Evolutionary conservation across 257 asterid genomes (phyloP), one percentile per base, ranked within the genome.

Genomic region (Plantago major): DNA sequence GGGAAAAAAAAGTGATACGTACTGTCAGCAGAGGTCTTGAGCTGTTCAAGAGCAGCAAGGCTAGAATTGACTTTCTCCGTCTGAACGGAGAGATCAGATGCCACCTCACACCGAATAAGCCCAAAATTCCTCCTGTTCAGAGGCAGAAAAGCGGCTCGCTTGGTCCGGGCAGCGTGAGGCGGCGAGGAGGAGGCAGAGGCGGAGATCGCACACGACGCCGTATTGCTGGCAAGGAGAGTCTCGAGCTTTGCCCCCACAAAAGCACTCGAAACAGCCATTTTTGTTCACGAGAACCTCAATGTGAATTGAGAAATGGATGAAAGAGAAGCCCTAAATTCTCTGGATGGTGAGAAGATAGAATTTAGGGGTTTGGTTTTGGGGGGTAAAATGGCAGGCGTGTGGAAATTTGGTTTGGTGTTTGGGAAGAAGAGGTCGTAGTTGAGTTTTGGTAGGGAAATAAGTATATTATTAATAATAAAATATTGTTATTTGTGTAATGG

Each of bases 21-120:
- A 89, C 96, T 77, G 78, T 89, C 95, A 77, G 87, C 95, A 9
- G 93, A 83, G 26, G 88, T 67, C 79, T 86, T 89, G 76, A 89
- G 96, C 76, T 76, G 95, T 42, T 89, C 84, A 11, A 89, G 87
- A 71, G 96, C 96, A 12, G 95, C 82, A 63, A 88, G 82, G 74
- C 96, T 91, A 51, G 98, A 82, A 69, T 74, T 88, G 58, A 63
- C 58, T 7, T 66, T 71, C 6, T 69, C 79, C 52, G 85, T 70
- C 67, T 76, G 81, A 58, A 64, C 74, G 66, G 73, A 30, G 37
- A 72, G 64, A 11, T 79, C 85, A 3, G 87, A 66, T 42, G 81
- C 63, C 42, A 69, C 84, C 72, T 88, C 88, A 59, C 92, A 81
- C 71, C 81, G 71, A 43, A 84, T 26, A 15, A 67, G 55, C 19